Evolutionary conservation across 371 early-diverging fungal genomes (phyloP), one percentile per base, ranked within the genome.

Genomic region (Mortierella polycephala): DNA sequence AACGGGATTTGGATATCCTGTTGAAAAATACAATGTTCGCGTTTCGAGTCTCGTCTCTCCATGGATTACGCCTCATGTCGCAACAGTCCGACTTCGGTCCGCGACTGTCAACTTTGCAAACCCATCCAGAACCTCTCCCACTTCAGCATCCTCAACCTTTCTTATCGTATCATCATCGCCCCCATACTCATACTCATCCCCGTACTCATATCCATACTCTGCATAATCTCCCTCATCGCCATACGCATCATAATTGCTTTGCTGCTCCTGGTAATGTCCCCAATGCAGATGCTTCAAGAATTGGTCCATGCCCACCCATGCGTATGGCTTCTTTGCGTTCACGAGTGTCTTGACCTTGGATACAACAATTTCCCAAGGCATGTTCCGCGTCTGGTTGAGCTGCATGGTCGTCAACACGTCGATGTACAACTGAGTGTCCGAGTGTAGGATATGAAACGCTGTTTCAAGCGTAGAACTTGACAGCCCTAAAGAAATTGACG

Each of bases 341-440:
- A 73, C 60, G 11, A 72, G 47, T 5, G 69, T 40, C 50, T 76
- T 68, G 49, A 82, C 75, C 50, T 69, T 71, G 12, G 40, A 57
- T 5, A 81, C 69, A 46, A 82, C 83, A 8, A 57, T 57, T 13
- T 82, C 64, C 83, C 83, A 82, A 0, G 83, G 57, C 47, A 80
- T 62, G 37, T 82, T 82, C 59, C 82, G 67, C 21, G 73, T 74
- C 62, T 80, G 71, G 30, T 81, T 81, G 46, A 81, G 59, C 46
- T 81, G 76, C 39, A 82, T 68, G 5, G 81, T 82, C 16, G 64
- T 64, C 61, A 82, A 57, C n/a, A 82, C 61, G 7, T 76, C 70
- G 56, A 82, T 72, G 23, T 82, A 82, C 11, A 82, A 67, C 54
- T 75, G 75, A 1, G 67, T 64, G 54, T 81, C 81, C 41, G 61